A percentile compares a stretch with the other conserved stretches of the same genome.
phyloP scores from a whole-genome alignment of 148 eudicot genomes.

The Agrostemma githago region DNA sequence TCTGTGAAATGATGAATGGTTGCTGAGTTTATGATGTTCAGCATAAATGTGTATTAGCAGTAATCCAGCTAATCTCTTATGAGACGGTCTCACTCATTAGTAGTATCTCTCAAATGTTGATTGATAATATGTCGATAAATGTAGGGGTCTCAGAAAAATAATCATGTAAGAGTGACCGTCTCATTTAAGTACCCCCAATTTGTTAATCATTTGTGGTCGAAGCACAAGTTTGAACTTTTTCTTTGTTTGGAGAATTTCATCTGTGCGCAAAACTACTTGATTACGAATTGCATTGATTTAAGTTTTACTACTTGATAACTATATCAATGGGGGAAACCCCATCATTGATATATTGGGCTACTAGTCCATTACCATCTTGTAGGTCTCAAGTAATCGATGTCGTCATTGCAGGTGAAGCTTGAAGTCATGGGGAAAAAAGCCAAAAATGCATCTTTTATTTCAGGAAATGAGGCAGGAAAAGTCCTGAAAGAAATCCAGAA shows the following conservation, averaged over 20 bases:
- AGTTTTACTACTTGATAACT: neutral
- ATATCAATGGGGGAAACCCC: too few species aligned
- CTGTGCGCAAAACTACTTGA: too few species aligned
- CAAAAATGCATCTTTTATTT: conserved; percentile 89
- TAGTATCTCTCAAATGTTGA: too few species aligned
- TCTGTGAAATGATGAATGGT: neutral
- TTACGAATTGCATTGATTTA: neutral
- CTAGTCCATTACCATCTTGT: neutral
- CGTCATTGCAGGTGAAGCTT: conserved; percentile 56
- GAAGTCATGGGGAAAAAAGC: conserved; percentile 99
- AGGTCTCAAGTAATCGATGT: neutral
- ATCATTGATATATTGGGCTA: too few species aligned
- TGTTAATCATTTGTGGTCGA: neutral
- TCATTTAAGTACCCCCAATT: neutral
- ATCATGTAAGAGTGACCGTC: too few species aligned
- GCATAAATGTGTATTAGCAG: too few species aligned
- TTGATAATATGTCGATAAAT: too few species aligned
- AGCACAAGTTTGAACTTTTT: neutral
- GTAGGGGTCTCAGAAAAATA: neutral
- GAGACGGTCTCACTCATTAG: neutral
- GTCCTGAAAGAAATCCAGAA: conserved; percentile 94
- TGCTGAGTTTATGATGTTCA: neutral
- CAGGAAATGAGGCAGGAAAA: conserved; percentile 92
- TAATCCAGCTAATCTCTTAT: neutral
- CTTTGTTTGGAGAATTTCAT: neutral